Percentiles rank a stretch among this genome's conserved stretches.
These are phyloP conservation scores for Diaporthe ilicicola DNA, from an alignment of 2,329 filamentous ascomycete species.

Conservation along the genomic window DNA sequence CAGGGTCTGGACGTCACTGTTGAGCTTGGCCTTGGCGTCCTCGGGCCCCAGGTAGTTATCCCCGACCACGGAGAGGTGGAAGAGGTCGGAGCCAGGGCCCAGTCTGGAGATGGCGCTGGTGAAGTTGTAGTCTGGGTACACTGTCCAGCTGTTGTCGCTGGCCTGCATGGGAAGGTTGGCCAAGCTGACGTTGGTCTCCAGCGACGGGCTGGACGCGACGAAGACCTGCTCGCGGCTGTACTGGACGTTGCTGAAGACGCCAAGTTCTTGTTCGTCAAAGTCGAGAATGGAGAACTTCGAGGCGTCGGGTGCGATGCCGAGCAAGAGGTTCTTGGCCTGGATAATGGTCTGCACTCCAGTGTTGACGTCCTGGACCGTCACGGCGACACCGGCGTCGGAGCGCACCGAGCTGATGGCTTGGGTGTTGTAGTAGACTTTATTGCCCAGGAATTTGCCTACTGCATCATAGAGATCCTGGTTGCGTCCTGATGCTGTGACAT, in stretches of 20 bases:
- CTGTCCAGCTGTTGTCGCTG: slow-evolving; percentile 39
- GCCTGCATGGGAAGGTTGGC: slow-evolving; percentile 42
- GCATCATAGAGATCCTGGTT: slow-evolving; percentile 52
- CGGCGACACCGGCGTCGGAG: slow-evolving; percentile 38
- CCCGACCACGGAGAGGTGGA: slow-evolving; percentile 41
- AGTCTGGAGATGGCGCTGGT: slow-evolving; percentile 40
- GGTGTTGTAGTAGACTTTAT: slow-evolving; percentile 48
- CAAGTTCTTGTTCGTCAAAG: slow-evolving; percentile 42
- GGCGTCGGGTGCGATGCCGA: slow-evolving; percentile 46
- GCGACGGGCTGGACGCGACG: slow-evolving; percentile 42
- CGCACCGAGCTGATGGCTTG: slow-evolving; percentile 45
- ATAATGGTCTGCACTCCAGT: slow-evolving; percentile 40
- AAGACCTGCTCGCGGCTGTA: slow-evolving; percentile 45
- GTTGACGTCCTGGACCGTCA: slow-evolving; percentile 40
- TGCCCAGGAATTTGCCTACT: slow-evolving; percentile 44
- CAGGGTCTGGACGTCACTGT: slow-evolving; percentile 38
- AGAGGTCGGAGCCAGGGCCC: slow-evolving; percentile 37
- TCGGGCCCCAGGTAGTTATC: slow-evolving; percentile 31
- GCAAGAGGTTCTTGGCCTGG: slow-evolving; percentile 44
- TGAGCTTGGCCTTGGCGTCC: slow-evolving; percentile 39
- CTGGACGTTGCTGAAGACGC: slow-evolving; percentile 44
- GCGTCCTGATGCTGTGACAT: slow-evolving; percentile 44
- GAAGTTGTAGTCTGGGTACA: slow-evolving; percentile 39
- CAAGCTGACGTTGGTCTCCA: slow-evolving; percentile 40
- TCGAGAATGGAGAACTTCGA: slow-evolving; percentile 43